Evolutionary conservation across 2,329 filamentous ascomycete genomes (phyloP).

Genomic region (Epichloe sylvatica): DNA sequence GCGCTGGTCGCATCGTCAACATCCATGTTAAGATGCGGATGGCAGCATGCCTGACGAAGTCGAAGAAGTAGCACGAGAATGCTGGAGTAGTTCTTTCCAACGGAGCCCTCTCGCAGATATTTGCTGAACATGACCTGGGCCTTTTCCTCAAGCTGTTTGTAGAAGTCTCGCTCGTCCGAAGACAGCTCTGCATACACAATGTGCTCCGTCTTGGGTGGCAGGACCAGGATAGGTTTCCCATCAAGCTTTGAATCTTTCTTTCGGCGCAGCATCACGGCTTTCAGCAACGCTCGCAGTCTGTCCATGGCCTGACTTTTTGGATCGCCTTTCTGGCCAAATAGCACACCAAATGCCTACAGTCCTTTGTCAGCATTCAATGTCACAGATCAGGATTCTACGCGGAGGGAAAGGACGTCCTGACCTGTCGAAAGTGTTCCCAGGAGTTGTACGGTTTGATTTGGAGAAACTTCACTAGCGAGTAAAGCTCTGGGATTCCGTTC

Average conservation of each 20-base stretch:
- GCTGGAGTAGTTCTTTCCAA: conserved; percentile 59
- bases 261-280: conserved; percentile 67
- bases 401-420: conserved; percentile 17
- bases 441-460: conserved; percentile 61
- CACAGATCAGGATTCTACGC: neutral
- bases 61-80: conserved; percentile 71
- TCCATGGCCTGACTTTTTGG: conserved; percentile 51
- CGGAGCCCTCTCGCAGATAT: conserved; percentile 53
- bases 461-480: conserved; percentile 63
- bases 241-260: conserved; percentile 70
- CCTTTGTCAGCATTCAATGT: conserved; percentile 7
- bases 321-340: conserved; percentile 27
- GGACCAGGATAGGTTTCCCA: conserved; percentile 63
- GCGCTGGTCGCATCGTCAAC: conserved; percentile 21
- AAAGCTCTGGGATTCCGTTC: conserved; percentile 69
- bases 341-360: conserved; percentile 26
- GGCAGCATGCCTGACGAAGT: conserved; percentile 56
- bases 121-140: conserved; percentile 62
- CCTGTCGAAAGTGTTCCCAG: conserved; percentile 44
- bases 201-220: conserved; percentile 64
- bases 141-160: conserved; percentile 56
- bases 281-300: conserved; percentile 60
- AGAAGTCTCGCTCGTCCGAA: conserved; percentile 61
- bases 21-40: conserved; percentile 18
- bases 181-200: conserved; percentile 62